Base-by-base conservation (phyloP, 495 filamentous ascomycete species). In the Trichoderma gamsii region DNA sequence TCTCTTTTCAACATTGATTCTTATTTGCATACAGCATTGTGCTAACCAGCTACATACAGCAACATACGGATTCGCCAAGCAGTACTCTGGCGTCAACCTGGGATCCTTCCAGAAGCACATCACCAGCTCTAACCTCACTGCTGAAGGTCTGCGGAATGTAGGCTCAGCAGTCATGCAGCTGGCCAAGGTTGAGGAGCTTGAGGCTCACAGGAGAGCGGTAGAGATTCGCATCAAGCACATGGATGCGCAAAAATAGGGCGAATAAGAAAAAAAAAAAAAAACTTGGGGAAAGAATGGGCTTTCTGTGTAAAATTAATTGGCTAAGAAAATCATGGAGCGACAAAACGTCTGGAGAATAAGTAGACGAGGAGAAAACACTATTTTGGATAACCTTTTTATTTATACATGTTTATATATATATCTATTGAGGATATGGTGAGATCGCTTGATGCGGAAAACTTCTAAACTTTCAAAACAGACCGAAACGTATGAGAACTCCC, bases 51-150 rank as follows among this genome's bases (percentile, higher is more conserved):
- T 41, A 16, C 16, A 25, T n/a, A 25, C 68, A 97, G 93, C 95
- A 70, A 99, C 95, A 23, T 98, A 97, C 74, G 95, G 95, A 46
- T 99, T 96, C 71, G 95, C 95, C 61, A 96, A 93, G 78, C 95
- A 99, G 74, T 99, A 99, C 79, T 97, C 93, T 4, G 95, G 95
- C 51, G 95, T 99, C 70, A 99, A 97, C 76, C 87, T 99, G 1
- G 92, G 86, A 5, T 96, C 92, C 0, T 99, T 96, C 80, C 83
- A 96, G 70, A 99, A 99, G 81, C 92, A 97, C 79, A 94, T 99
- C 74, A 99, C 95, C 11, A 92, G 89, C 78, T 91, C 92, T 0
- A 89, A 96, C 76, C 82, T 99, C 70, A 96, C 93, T 0, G 86
- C 87, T 25, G 86, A 97, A 68, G 95, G 95, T 0, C 79, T 99